phyloP scores from a whole-genome alignment of 2,329 filamentous ascomycete genomes.

The Cladosporium sp. region DNA sequence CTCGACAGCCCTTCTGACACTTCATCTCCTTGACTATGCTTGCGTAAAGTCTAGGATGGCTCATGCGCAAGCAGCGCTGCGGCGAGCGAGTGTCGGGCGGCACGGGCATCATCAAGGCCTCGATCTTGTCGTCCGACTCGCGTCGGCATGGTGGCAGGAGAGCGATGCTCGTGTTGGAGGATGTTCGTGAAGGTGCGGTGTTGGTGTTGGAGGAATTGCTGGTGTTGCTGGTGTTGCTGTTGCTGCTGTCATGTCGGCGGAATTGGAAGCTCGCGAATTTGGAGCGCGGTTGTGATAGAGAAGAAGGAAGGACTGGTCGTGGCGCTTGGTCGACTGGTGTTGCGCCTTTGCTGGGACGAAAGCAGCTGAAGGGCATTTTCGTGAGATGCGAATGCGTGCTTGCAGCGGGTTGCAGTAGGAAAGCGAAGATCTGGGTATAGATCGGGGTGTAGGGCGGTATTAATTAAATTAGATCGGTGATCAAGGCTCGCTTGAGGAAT shows the following conservation, averaged over 20 bases:
- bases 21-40: constrained; percentile 32
- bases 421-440: background rate
- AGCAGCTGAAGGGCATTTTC: constrained; percentile 28
- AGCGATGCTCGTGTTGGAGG: constrained; percentile 30
- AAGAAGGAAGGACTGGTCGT: constrained; percentile 3
- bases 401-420: background rate
- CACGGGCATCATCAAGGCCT: constrained; percentile 32
- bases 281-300: background rate
- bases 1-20: constrained; percentile 25
- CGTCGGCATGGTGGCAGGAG: constrained; percentile 29
- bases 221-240: constrained; percentile 19
- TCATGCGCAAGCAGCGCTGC: constrained; percentile 29
- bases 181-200: constrained; percentile 25
- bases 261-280: constrained; percentile 9
- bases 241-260: constrained; percentile 12
- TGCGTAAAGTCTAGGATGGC: constrained; percentile 28
- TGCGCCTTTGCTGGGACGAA: constrained; percentile 19
- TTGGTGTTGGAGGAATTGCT: constrained; percentile 13
- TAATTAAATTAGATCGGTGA: constrained; percentile 1
- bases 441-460: background rate
- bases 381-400: background rate
- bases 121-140: constrained; percentile 25
- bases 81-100: constrained; percentile 22
- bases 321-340: constrained; percentile 16
- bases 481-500: constrained; percentile 4